A percentile compares a stretch with the other conserved stretches of the same genome.
Conservation (phyloP, 1,284 basidiomycete species). For the Boletus smithii region DNA sequence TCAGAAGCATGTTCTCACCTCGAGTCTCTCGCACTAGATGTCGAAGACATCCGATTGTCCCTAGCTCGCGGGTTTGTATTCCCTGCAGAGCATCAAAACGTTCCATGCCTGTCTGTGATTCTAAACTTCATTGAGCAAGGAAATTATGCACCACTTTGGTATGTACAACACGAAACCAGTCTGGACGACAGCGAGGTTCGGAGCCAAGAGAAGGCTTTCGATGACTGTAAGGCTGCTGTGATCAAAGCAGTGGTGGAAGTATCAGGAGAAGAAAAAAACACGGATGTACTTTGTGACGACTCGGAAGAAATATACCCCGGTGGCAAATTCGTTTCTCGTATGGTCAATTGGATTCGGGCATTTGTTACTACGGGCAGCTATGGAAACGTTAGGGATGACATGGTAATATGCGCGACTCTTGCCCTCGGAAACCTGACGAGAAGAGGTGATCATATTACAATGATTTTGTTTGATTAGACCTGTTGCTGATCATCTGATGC, state of each 20-base stretch:
- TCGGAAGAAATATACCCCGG: conserved; percentile 55
- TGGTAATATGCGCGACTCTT: conserved; percentile 79
- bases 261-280: conserved; percentile 78
- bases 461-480: background rate
- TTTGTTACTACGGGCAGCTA: conserved; percentile 38
- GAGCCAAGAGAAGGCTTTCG: conserved; percentile 67
- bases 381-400: conserved; percentile 58
- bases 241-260: conserved; percentile 84
- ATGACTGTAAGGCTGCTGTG: conserved; percentile 78
- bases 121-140: conserved; percentile 72
- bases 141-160: conserved; percentile 64
- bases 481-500: conserved; percentile 3
- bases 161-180: conserved; percentile 33
- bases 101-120: conserved; percentile 60
- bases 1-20: conserved; percentile 71
- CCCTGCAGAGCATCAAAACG: conserved; percentile 53
- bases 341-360: conserved; percentile 74
- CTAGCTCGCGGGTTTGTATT: conserved; percentile 64
- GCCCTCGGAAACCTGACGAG: conserved; percentile 80
- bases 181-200: conserved; percentile 45
- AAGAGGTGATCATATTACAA: conserved; percentile 50
- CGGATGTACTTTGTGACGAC: conserved; percentile 69
- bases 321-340: conserved; percentile 67
- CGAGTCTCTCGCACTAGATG: conserved; percentile 72
- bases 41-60: conserved; percentile 66